phyloP scores from a whole-genome alignment of 2,329 filamentous ascomycete species.

The Chalaropsis ovoidea region DNA sequence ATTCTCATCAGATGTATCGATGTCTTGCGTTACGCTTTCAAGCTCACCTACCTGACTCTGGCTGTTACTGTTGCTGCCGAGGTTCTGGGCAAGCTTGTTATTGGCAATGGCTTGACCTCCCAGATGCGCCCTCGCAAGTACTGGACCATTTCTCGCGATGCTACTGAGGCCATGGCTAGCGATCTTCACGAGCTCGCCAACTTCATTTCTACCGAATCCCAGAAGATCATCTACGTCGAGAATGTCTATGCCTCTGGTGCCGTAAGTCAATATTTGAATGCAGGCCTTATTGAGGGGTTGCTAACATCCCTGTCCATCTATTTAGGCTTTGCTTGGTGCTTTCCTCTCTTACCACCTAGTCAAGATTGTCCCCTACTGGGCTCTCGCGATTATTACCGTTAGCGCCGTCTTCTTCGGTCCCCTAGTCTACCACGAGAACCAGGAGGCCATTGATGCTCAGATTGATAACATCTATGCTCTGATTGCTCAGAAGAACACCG shows the following conservation, averaged over 20 bases:
- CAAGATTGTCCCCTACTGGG: constrained; percentile 62
- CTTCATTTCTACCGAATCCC: constrained; percentile 61
- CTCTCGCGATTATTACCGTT: constrained; percentile 50
- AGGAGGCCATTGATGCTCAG: constrained; percentile 58
- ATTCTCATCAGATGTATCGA: constrained; percentile 56
- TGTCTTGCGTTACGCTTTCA: constrained; percentile 54
- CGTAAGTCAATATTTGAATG: constrained; percentile 38
- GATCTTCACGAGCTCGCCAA: constrained; percentile 60
- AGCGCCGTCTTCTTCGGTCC: constrained; percentile 52
- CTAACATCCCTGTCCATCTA: neutral
- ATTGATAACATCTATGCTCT: constrained; percentile 48
- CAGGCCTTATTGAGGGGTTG: too few relatives aligned
- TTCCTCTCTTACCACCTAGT: constrained; percentile 59
- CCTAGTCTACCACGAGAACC: constrained; percentile 55
- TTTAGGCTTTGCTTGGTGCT: constrained; percentile 48
- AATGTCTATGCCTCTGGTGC: constrained; percentile 50
- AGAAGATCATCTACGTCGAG: constrained; percentile 59
- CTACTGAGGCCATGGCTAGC: constrained; percentile 50
- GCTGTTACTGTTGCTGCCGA: constrained; percentile 52
- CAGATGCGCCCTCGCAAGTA: constrained; percentile 58
- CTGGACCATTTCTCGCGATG: constrained; percentile 55
- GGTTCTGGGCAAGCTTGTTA: constrained; percentile 48
- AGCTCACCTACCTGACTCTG: constrained; percentile 54
- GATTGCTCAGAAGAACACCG: constrained; percentile 52
- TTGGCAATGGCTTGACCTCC: constrained; percentile 52